Base-by-base conservation (phyloP, 73 alveolate species). In the Blepharisma japonicum region DNA sequence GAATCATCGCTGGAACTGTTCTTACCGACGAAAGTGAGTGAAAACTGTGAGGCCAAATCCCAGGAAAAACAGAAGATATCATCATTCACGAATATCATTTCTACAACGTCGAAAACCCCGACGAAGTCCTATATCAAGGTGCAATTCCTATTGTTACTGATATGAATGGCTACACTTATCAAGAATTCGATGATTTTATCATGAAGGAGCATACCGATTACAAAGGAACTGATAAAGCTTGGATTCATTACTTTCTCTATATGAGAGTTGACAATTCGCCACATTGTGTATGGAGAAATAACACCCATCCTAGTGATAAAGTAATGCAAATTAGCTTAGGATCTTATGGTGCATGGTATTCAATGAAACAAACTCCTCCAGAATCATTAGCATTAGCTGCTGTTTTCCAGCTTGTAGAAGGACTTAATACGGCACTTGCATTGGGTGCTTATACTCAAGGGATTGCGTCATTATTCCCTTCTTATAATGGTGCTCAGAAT, bases 51-150 rank as follows among this genome's bases (percentile, higher is more conserved):
- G 80, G 68, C 11, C 32, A 70, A 18, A 70, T 70, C 5, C 80
- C 80, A 14, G 56, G 68, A 11, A 45, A 45, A 39, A 23, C 23
- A 0, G 4, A 45, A n/a, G 47, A 39, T 18, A 18, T 47, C 32
- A 25, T 45, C 14, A 18, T 70, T 70, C 11, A 9, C 23, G 27
- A n/a, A 38, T 70, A 14, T 25, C 11, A 70, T 20, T 70, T 70
- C n/a, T 70, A n/a, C 61, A 48, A 70, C 46, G 27, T 70, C 42
- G 66, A 70, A 45, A 70, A 70, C 66, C 80, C 80, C 2, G 14
- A 70, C 14, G 76, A 45, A n/a, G 61, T 70, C 80, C 21, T 70
- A n/a, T 70, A 45, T n/a, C 21, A 70, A 70, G 66, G 66, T 11
- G 56, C 56, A n/a, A 5, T 18, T 11, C 80, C 80, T n/a, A 39